Evolutionary conservation across 208 protist genomes (phyloP).

Genomic region (Wallacemonas sp.): DNA sequence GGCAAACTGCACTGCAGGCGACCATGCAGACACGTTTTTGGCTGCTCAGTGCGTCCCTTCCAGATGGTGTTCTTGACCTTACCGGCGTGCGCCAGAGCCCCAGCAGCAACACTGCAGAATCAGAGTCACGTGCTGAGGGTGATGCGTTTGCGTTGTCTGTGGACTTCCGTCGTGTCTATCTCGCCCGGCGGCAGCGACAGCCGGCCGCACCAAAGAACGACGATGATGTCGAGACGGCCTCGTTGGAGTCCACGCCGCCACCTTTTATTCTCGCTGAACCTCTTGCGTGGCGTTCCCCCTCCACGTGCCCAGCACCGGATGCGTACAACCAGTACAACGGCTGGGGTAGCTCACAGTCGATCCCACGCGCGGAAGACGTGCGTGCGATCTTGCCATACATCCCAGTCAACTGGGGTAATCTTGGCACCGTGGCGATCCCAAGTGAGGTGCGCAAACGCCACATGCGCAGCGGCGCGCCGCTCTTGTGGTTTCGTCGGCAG

Average conservation of each 20-base stretch:
- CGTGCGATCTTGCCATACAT: slow-evolving; percentile 84
- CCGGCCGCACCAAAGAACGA: too few species aligned
- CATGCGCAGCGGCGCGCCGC: slow-evolving; percentile 53
- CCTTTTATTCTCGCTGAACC: neutral
- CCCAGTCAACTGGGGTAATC: slow-evolving; percentile 79
- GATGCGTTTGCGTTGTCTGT: too few species aligned
- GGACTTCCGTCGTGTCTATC: neutral
- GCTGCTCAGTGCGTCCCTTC: neutral
- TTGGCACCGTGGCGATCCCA: slow-evolving; percentile 67
- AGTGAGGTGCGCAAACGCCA: slow-evolving; percentile 48
- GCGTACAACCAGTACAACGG: slow-evolving; percentile 66
- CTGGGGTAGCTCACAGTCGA: slow-evolving; percentile 43
- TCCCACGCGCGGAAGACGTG: slow-evolving; percentile 76
- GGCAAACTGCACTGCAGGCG: too few species aligned
- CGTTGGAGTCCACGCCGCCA: slow-evolving; percentile 7
- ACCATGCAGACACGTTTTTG: neutral
- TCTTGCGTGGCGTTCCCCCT: neutral
- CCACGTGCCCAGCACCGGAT: slow-evolving; percentile 20
- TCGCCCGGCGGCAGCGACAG: neutral
- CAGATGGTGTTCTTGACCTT: neutral
- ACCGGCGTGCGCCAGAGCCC: neutral
- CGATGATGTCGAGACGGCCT: too few species aligned
- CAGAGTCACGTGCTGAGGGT: too few species aligned
- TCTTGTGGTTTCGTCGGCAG: slow-evolving; percentile 82
- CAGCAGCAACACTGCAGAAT: neutral